Conservation (phyloP, 2,329 filamentous ascomycete species). For the Pyricularia grisea region DNA sequence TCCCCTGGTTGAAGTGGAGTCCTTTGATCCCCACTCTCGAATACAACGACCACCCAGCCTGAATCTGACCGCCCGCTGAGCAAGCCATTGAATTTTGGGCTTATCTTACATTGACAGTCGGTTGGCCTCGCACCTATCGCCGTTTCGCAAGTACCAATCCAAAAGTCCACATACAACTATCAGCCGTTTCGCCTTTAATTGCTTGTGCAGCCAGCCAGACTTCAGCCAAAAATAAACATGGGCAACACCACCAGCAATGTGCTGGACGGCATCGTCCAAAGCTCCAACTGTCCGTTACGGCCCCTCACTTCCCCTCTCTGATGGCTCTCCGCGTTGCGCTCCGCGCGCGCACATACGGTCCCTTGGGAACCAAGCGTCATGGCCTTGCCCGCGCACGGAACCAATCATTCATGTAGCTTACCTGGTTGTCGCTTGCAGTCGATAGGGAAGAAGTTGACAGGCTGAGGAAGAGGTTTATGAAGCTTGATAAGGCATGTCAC, state of each 20-base stretch:
- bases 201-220: neutral
- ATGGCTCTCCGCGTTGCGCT: neutral
- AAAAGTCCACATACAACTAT: neutral
- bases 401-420: neutral
- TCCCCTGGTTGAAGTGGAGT: neutral
- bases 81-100: neutral
- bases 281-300: conserved; percentile 70
- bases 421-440: conserved; percentile 43
- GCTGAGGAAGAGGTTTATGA: conserved; percentile 96
- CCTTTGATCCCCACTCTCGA: neutral
- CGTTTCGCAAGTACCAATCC: neutral
- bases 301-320: neutral
- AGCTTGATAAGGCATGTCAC: conserved; percentile 78
- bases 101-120: neutral
- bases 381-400: neutral
- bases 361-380: neutral
- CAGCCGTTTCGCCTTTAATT: neutral
- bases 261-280: conserved; percentile 91
- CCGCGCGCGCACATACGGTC: neutral
- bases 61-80: neutral
- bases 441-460: conserved; percentile 95
- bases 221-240: conserved; percentile 30
- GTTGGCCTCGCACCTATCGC: neutral
- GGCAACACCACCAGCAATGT: conserved; percentile 64
- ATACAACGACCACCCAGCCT: neutral